Conservation (phyloP, 805 yeast genomes). For the Nakazawaea ambrosiae region DNA sequence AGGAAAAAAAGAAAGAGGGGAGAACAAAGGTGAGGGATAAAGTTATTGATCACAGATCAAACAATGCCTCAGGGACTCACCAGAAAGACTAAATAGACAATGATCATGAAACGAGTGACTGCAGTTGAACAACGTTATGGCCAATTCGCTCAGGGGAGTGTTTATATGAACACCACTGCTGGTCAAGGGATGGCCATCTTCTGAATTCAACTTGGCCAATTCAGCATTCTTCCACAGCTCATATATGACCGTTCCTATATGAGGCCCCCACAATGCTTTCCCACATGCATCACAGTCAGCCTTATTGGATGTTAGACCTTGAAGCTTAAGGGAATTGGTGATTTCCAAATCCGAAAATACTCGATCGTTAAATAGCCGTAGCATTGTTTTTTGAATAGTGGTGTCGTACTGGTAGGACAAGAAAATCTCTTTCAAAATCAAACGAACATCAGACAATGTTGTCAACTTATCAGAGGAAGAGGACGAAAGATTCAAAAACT, state of each 20-base stretch:
- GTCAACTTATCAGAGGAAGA: slow-evolving; percentile 31
- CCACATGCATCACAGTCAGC: slow-evolving; percentile 75
- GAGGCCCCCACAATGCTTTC: slow-evolving; percentile 63
- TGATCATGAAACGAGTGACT: slow-evolving; percentile 57
- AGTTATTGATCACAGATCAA: slow-evolving; percentile 28
- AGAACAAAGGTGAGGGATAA: too few species aligned
- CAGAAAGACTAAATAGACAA: slow-evolving; percentile 47
- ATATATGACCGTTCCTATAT: slow-evolving; percentile 40
- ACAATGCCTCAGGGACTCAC: slow-evolving; percentile 23
- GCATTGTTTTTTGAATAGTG: slow-evolving; percentile 42
- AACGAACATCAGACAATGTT: slow-evolving; percentile 51
- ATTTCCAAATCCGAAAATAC: slow-evolving; percentile 39
- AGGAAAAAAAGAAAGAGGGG: too few species aligned
- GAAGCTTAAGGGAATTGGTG: slow-evolving; percentile 32
- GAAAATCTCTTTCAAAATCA: slow-evolving; percentile 55
- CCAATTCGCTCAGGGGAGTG: too few species aligned
- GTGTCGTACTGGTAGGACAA: slow-evolving; percentile 60
- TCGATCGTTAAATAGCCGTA: slow-evolving; percentile 49
- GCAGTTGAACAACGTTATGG: slow-evolving; percentile 48
- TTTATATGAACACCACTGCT: too few species aligned
- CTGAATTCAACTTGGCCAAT: too few species aligned
- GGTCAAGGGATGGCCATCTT: too few species aligned
- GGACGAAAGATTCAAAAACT: slow-evolving; percentile 45
- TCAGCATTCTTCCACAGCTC: slow-evolving; percentile 50
- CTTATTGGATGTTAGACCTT: slow-evolving; percentile 58